A percentile compares a stretch with the other conserved stretches of the same genome.
phyloP scores from a whole-genome alignment of 2,329 filamentous ascomycete species.

The Diaporthe humulicola region DNA sequence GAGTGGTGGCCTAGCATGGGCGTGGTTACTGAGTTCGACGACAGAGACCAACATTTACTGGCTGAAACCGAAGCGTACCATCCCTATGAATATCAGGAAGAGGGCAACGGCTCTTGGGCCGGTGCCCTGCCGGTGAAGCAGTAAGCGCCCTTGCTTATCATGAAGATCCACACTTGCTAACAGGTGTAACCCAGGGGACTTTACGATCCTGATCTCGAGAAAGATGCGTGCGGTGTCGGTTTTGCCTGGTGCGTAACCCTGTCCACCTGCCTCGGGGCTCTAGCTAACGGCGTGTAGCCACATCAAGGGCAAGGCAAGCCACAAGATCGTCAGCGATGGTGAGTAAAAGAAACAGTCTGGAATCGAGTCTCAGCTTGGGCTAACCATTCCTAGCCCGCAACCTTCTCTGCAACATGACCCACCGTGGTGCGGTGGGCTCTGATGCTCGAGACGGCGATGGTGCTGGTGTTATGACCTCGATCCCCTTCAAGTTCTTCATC shows the following conservation, averaged over 20 bases:
- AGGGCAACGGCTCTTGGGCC: constrained; percentile 91
- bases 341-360: constrained; percentile 51
- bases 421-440: constrained; percentile 96
- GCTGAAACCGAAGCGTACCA: constrained; percentile 72
- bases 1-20: constrained; percentile 76
- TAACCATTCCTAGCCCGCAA: constrained; percentile 75
- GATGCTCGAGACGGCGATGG: constrained; percentile 98
- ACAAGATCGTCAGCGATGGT: constrained; percentile 99
- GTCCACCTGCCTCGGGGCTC: background rate
- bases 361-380: background rate
- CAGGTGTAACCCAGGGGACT: constrained; percentile 70
- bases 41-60: constrained; percentile 74
- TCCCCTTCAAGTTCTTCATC: constrained; percentile 97
- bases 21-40: constrained; percentile 75
- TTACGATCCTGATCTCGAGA: constrained; percentile 95
- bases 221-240: constrained; percentile 99
- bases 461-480: constrained; percentile 99
- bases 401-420: constrained; percentile 99
- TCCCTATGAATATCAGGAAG: constrained; percentile 88
- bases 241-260: constrained; percentile 84
- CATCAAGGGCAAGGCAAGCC: constrained; percentile 96
- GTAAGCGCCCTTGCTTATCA: constrained; percentile 56
- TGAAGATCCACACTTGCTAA: background rate
- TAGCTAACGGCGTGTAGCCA: constrained; percentile 69
- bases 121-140: constrained; percentile 97